phyloP scores from a whole-genome alignment of 768 basidiomycete genomes.

The Boletus subparvulus region DNA sequence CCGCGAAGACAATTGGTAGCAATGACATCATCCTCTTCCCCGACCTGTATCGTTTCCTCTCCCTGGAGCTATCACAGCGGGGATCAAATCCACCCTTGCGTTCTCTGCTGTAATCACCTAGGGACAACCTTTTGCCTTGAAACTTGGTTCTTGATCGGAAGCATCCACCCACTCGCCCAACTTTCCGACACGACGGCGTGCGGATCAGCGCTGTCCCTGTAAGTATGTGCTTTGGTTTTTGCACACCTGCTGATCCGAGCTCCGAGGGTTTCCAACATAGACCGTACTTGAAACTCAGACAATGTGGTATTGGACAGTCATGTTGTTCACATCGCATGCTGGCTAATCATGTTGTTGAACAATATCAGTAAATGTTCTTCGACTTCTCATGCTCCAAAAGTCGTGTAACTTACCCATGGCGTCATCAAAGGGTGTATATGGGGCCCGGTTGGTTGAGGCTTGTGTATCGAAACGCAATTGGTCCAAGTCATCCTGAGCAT shows the following conservation, averaged over 20 bases:
- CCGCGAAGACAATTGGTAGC: constrained; percentile 3
- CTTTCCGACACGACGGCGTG: neutral
- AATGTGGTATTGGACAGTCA: neutral
- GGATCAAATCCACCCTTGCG: neutral
- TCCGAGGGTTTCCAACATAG: neutral
- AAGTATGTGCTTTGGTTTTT: neutral
- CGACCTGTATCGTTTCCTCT: neutral
- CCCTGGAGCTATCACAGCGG: neutral
- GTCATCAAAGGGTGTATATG: neutral
- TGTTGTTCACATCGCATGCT: neutral
- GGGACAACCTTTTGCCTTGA: neutral
- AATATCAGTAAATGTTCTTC: neutral
- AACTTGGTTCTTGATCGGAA: neutral
- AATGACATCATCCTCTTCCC: constrained; percentile 13
- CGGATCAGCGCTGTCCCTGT: neutral
- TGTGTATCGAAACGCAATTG: neutral
- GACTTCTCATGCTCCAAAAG: neutral
- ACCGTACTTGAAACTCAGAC: neutral
- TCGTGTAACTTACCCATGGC: neutral
- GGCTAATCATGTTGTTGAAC: neutral
- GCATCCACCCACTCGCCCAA: neutral
- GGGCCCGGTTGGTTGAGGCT: neutral
- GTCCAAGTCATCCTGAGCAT: neutral
- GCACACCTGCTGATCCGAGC: neutral
- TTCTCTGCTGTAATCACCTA: constrained; percentile 6